Conservation (phyloP, 2,329 filamentous ascomycete genomes). For the Aspergillus arachidicola region DNA sequence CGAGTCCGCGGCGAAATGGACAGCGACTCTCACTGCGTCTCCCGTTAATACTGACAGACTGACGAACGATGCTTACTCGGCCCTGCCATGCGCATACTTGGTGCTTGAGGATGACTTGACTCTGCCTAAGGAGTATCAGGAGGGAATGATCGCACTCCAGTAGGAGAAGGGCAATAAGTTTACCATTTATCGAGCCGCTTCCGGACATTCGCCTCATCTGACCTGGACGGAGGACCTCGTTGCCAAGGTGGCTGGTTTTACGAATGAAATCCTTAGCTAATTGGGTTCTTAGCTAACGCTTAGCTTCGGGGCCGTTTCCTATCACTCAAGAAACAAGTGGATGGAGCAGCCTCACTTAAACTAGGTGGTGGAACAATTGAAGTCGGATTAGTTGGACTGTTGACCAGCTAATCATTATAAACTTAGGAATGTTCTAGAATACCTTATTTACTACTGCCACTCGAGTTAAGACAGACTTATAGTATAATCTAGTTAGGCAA, state of each 20-base stretch:
- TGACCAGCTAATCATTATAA: no score
- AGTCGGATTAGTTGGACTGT: no score
- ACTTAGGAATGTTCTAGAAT: no score
- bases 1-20: slow-evolving; percentile 26
- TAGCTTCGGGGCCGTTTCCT: rapidly evolving
- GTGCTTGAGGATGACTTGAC: slow-evolving; percentile 32
- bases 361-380: no score
- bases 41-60: slow-evolving; percentile 30
- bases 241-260: slow-evolving; percentile 27
- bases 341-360: no score
- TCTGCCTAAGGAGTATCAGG: slow-evolving; percentile 35
- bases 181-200: slow-evolving; percentile 26
- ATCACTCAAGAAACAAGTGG: rapidly evolving
- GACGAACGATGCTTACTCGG: slow-evolving; percentile 34
- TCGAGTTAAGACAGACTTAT: no score
- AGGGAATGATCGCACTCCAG: slow-evolving; percentile 30
- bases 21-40: slow-evolving; percentile 27
- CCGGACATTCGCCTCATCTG: slow-evolving; percentile 37
- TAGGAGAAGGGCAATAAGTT: slow-evolving; percentile 12
- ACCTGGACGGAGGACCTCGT: slow-evolving; percentile 34
- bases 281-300: rapidly evolving
- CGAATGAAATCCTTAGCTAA: not conserved
- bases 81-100: slow-evolving; percentile 37
- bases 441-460: rapidly evolving
- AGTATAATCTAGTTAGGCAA: no score